Base-by-base conservation (phyloP, 805 yeast genomes). In the Hanseniaspora thailandica region DNA sequence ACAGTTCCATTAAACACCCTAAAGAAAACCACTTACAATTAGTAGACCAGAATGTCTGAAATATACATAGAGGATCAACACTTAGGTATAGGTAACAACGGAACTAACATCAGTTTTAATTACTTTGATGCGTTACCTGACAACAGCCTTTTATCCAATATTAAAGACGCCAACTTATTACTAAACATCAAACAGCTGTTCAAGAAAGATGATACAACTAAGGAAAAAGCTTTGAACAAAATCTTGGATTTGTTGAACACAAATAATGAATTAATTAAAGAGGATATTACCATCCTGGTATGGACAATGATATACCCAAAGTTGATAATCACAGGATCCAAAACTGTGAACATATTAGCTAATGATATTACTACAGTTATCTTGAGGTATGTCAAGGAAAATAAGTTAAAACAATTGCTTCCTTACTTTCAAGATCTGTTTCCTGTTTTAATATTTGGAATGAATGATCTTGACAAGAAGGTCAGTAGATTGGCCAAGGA, bases 261-360 rank as follows among this genome's bases (percentile, higher is more conserved):
- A 4, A 55, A 57, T 1, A 60, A 64, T 2, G 61, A 61, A 17
- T 47, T 70, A 15, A 62, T 71, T n/a, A 81, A 82, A 57, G 84
- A 81, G 51, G 46, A 43, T 12, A 60, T 77, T 25, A 74, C 76
- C 19, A 65, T 75, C n/a, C 73, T 72, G 49, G 75, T 80, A 35
- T 86, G 86, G 95, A 73, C 86, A 45, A 95, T 87, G 64, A 58
- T 86, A 20, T 90, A 86, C 61, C 83, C 96, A 0, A 86, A 87
- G 61, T 68, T 89, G 28, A 74, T 93, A 1, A 72, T 83, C 5
- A 93, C 85, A 56, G 78, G 77, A 52, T 80, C 89, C 2, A 78
- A 82, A 57, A 67, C 69, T 13, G 84, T 87, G 1, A 73, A 97
- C 54, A 55, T 68, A 8, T 62, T 72, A 19, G 65, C 87, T 3